Evolutionary conservation across 495 filamentous ascomycete genomes (phyloP), one percentile per base, ranked within the genome.

Genomic region (Podospora pseudoanserina): DNA sequence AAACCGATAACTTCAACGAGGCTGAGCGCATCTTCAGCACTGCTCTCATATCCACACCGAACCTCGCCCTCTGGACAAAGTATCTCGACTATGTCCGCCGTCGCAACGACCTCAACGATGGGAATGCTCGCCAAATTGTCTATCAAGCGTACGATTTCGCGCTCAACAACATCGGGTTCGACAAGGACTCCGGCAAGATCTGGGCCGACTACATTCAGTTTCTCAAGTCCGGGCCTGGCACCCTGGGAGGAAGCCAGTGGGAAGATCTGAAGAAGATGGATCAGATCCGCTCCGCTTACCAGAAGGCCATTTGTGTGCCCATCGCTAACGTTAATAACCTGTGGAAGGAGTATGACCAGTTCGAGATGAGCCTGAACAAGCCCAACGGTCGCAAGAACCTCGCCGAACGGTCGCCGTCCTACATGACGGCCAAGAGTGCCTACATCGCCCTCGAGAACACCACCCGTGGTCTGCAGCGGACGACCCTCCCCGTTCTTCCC

Each of bases 231-330:
- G 91, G 89, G 0, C 95, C 96, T 9, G 96, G 96, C 13, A 87
- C 84, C 55, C 82, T 93, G 57, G 94, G 94, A 39, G 96, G 95
- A 53, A 88, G 84, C 64, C 88, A 86, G 19, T 99, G 95, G 95
- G 92, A 98, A 75, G 95, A 97, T 74, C 89, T 92, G 76, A 95
- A 98, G 73, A 99, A 99, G 84, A 96, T 96, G 92, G 95, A 99
- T 71, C 78, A 88, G 68, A 80, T 99, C 23, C 88, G 95, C 26
- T 96, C 94, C 74, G 90, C 91, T 3, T 98, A 97, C 75, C 94
- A 97, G 72, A 88, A 88, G 34, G 94, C 95, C 16, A 89, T 96
- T 55, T 88, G 85, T 69, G 87, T 97, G 64, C 95, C 95, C 4
- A 94, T 90, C 15, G 84, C 89, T 60, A 91, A 87, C 39, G 85